These are phyloP conservation scores for Erodium chrysanthum DNA, from an alignment of 441 rosid species.

Conservation along the genomic window DNA sequence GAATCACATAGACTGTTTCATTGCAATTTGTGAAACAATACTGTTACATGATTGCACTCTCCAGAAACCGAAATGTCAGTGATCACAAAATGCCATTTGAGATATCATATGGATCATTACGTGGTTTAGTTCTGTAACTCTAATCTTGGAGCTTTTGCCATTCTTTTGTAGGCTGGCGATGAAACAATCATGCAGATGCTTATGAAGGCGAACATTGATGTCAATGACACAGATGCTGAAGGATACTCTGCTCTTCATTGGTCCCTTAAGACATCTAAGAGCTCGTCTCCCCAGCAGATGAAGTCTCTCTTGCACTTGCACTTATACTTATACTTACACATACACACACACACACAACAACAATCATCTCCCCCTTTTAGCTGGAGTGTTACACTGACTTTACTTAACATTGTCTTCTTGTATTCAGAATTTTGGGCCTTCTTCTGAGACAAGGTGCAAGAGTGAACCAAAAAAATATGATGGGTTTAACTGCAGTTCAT, in stretches of 20 bases:
- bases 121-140: slow-evolving; percentile 9
- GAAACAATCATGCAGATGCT: slow-evolving; percentile 58
- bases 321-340: background rate
- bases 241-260: slow-evolving; percentile 73
- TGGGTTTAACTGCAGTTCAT: slow-evolving; percentile 65
- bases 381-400: background rate
- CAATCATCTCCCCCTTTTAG: background rate
- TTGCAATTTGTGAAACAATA: background rate
- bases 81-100: background rate
- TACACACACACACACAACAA: slow-evolving; percentile 10
- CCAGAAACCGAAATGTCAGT: background rate
- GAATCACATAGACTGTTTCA: background rate
- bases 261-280: slow-evolving; percentile 47
- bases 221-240: slow-evolving; percentile 58
- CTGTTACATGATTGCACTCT: too few species aligned
- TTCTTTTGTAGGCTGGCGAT: slow-evolving; percentile 51
- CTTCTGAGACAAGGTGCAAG: slow-evolving; percentile 56
- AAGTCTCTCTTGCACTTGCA: slow-evolving; percentile 33
- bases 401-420: slow-evolving; percentile 14
- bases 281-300: slow-evolving; percentile 44
- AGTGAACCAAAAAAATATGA: slow-evolving; percentile 47
- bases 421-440: slow-evolving; percentile 50
- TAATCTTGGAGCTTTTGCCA: slow-evolving; percentile 4
- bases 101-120: background rate
- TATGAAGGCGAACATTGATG: slow-evolving; percentile 43